Percentiles rank a stretch among this genome's conserved stretches.
Evolutionary conservation across 2,329 filamentous ascomycete species (phyloP).

Genomic region (Calonectria ilicicola): DNA sequence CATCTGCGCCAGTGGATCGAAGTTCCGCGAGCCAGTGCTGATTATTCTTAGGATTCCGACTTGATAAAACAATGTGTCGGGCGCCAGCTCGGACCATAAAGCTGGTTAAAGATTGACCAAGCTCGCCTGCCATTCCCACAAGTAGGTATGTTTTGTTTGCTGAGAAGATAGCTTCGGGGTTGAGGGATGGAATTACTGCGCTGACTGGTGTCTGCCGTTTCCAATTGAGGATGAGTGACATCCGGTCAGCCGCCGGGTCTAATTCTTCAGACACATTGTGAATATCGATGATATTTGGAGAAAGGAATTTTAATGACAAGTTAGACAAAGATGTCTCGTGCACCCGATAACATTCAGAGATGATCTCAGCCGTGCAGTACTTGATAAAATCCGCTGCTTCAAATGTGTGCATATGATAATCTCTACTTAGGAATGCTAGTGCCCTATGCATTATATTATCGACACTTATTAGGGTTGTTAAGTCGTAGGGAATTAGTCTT

Average conservation of each 20-base stretch:
- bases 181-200: neutral
- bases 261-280: neutral
- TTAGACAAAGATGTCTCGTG: neutral
- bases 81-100: neutral
- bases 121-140: neutral
- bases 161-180: neutral
- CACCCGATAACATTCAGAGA: neutral
- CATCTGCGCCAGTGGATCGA: neutral
- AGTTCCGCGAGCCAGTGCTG: neutral
- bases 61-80: neutral
- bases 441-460: neutral
- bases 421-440: neutral
- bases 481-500: neutral
- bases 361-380: neutral
- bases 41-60: neutral
- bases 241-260: neutral
- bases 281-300: neutral
- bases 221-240: neutral
- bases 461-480: neutral
- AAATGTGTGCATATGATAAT: neutral
- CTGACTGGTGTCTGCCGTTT: neutral
- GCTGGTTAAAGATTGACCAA: neutral
- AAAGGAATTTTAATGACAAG: neutral
- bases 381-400: neutral
- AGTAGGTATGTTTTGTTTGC: neutral